These are phyloP conservation scores for Coemansia sp. DNA, from an alignment of 192 early-diverging fungal genomes.

Conservation along the genomic window DNA sequence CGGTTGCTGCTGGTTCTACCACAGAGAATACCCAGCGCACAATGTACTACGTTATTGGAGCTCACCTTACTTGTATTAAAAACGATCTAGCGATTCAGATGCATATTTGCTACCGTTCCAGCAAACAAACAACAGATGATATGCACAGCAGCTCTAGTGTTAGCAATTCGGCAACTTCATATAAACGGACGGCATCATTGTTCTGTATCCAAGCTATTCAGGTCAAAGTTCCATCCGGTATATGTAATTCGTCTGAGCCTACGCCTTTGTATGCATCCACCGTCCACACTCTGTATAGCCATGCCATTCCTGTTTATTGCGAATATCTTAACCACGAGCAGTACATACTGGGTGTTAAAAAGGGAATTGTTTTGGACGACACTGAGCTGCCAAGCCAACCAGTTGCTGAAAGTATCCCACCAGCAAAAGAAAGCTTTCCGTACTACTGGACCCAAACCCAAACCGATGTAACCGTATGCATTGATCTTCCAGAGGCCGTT, in stretches of 20 bases:
- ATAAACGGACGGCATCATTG: slow-evolving; percentile 7
- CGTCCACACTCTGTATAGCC: slow-evolving; percentile 33
- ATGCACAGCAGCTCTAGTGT: not conserved
- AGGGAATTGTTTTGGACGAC: slow-evolving; percentile 39
- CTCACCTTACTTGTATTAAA: slow-evolving; percentile 6
- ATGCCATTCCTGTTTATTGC: slow-evolving; percentile 49
- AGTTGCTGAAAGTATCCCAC: not conserved
- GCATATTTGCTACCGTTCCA: slow-evolving; percentile 26
- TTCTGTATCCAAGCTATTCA: slow-evolving; percentile 38
- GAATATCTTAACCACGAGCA: slow-evolving; percentile 13
- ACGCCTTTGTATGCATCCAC: not conserved
- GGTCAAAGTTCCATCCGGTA: slow-evolving; percentile 8
- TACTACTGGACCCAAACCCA: slow-evolving; percentile 72
- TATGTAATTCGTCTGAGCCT: too few species aligned
- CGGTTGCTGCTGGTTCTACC: slow-evolving; percentile 27
- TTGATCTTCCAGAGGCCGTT: slow-evolving; percentile 56
- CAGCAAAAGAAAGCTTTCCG: slow-evolving; percentile 4
- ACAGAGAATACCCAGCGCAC: slow-evolving; percentile 7
- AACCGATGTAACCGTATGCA: slow-evolving; percentile 63
- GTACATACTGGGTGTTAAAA: slow-evolving; percentile 36
- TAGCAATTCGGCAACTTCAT: too few species aligned
- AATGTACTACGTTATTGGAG: slow-evolving; percentile 29
- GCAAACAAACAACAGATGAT: slow-evolving; percentile 3
- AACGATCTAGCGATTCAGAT: slow-evolving; percentile 10
- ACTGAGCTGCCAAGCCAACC: slow-evolving; percentile 25